Evolutionary conservation across 164 flowering plant genomes (phyloP).

Genomic region (Umbilicus rupestris): DNA sequence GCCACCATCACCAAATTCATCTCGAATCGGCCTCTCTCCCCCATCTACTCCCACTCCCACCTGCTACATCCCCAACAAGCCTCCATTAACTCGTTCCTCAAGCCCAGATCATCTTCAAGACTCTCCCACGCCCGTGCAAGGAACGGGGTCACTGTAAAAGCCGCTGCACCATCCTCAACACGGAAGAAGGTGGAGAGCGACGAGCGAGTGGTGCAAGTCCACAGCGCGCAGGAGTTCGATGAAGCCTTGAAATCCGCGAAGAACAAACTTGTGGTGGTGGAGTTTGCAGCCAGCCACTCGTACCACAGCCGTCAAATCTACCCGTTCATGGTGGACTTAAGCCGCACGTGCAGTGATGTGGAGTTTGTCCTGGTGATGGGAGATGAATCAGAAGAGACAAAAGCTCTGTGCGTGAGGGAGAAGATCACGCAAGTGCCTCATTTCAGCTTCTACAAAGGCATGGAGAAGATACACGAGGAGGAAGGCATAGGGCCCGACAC

Average conservation of each 20-base stretch:
- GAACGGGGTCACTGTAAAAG: slow-evolving; percentile 15
- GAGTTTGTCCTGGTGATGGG: slow-evolving; percentile 80
- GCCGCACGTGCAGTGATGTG: slow-evolving; percentile 75
- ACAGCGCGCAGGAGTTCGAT: slow-evolving; percentile 66
- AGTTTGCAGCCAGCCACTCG: slow-evolving; percentile 59
- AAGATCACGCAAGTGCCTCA: slow-evolving; percentile 27
- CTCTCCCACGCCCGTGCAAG: slow-evolving; percentile 7
- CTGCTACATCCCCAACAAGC: slow-evolving; percentile 6
- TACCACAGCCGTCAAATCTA: slow-evolving; percentile 50
- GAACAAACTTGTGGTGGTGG: slow-evolving; percentile 76
- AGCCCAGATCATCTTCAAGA: slow-evolving; percentile 12
- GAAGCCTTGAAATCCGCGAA: slow-evolving; percentile 47
- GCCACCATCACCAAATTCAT: slow-evolving; percentile 38
- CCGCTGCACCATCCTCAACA: slow-evolving; percentile 20
- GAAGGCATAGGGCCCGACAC: slow-evolving; percentile 76
- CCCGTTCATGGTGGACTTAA: slow-evolving; percentile 87
- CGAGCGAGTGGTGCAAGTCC: slow-evolving; percentile 55
- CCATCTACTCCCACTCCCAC: slow-evolving; percentile 12
- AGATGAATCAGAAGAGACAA: slow-evolving; percentile 62
- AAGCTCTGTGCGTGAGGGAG: slow-evolving; percentile 62
- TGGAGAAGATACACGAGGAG: slow-evolving; percentile 83
- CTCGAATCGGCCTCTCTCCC: slow-evolving; percentile 20
- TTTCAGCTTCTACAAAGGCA: slow-evolving; percentile 79
- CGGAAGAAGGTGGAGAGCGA: slow-evolving; percentile 22
- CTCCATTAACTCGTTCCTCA: slow-evolving; percentile 9